Evolutionary conservation across 2,329 filamentous ascomycete genomes (phyloP).

Genomic region (Hymenoscyphus fraxineus): DNA sequence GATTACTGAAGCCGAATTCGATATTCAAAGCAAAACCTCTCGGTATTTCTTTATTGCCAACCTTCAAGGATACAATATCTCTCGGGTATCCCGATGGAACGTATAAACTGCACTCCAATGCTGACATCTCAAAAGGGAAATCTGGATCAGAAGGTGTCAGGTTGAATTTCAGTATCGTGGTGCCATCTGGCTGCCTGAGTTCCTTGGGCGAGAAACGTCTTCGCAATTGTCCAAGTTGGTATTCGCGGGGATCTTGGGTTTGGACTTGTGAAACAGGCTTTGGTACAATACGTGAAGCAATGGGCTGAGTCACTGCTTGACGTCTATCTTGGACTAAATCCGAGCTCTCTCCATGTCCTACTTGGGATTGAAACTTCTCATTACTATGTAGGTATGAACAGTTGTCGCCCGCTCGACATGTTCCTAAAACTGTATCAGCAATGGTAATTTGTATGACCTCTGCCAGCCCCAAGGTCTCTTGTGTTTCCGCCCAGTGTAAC

Average conservation of each 20-base stretch:
- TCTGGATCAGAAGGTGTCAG: constrained; percentile 75
- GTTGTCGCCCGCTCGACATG: constrained; percentile 47
- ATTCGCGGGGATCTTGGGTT: constrained; percentile 63
- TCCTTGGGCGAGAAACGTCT: constrained; percentile 58
- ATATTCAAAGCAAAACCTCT: constrained; percentile 73
- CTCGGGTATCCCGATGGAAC: constrained; percentile 63
- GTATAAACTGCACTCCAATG: constrained; percentile 63
- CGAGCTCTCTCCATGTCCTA: constrained; percentile 14
- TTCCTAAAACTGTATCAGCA: constrained; percentile 35
- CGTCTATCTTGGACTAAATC: constrained; percentile 30
- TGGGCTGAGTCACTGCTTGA: constrained; percentile 34
- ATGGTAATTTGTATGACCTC: constrained; percentile 20
- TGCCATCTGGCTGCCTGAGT: constrained; percentile 26
- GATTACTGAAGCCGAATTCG: constrained; percentile 66
- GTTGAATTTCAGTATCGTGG: constrained; percentile 57
- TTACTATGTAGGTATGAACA: constrained; percentile 49
- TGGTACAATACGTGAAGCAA: constrained; percentile 49
- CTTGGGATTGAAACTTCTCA: constrained; percentile 18
- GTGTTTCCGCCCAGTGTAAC: constrained; percentile 26
- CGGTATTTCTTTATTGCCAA: constrained; percentile 67
- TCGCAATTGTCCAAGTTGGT: constrained; percentile 70
- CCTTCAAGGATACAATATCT: constrained; percentile 53
- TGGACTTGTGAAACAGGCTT: constrained; percentile 65
- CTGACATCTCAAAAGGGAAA: constrained; percentile 73
- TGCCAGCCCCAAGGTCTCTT: constrained; percentile 14